Conservation (phyloP, 495 filamentous ascomycete genomes). For the Letharia lupina region DNA sequence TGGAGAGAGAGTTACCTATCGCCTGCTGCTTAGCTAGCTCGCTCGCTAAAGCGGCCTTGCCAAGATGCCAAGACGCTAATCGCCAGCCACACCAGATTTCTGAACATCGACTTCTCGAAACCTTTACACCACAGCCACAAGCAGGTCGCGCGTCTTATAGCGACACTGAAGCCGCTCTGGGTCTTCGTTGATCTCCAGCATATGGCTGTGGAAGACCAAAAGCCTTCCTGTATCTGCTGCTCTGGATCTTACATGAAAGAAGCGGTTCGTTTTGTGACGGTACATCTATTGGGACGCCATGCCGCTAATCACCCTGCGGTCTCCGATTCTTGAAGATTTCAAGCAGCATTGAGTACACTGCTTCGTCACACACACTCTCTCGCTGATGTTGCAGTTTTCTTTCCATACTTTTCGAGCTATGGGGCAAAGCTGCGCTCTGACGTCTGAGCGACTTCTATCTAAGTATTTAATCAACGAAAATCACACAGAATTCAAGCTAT, state of each 20-base stretch:
- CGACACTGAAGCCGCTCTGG: constrained; percentile 30
- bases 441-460: background rate
- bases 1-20: too few relatives aligned
- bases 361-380: background rate
- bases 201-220: constrained; percentile 59
- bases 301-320: background rate
- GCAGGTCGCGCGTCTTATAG: constrained; percentile 30
- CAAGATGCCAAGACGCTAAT: background rate
- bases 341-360: background rate
- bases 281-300: background rate
- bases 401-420: background rate
- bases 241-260: constrained; percentile 72
- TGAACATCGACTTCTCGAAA: background rate
- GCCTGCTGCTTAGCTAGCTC: too few relatives aligned
- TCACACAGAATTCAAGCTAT: background rate
- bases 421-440: background rate
- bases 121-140: constrained; percentile 37
- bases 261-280: constrained; percentile 60
- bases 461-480: too few relatives aligned
- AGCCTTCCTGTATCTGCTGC: constrained; percentile 87
- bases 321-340: background rate
- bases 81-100: background rate
- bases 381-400: background rate
- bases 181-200: constrained; percentile 63
- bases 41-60: background rate